Percentiles rank a stretch among this genome's conserved stretches.
Conservation (phyloP, 495 filamentous ascomycete genomes). For the Aspergillus diversus region DNA sequence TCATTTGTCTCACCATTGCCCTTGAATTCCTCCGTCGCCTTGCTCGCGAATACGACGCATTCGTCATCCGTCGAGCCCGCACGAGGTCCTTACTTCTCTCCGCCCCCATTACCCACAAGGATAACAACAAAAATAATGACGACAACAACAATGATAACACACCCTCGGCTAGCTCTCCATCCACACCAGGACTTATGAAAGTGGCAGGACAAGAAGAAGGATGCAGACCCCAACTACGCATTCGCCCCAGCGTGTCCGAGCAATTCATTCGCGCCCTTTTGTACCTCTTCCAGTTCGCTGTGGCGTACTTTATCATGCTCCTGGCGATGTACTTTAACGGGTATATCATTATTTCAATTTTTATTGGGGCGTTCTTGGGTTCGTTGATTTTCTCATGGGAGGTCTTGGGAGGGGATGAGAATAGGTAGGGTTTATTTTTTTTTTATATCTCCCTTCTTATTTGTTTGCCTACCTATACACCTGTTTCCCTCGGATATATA, state of each 20-base stretch:
- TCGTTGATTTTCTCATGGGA: constrained; percentile 65
- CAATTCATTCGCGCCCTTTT: constrained; percentile 64
- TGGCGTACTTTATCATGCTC: constrained; percentile 75
- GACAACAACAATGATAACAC: constrained; percentile 1
- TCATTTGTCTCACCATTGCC: constrained; percentile 61
- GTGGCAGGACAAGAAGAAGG: too few species aligned
- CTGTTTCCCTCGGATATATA: too few species aligned
- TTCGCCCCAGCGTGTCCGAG: constrained; percentile 56
- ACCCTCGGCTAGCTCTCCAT: neutral
- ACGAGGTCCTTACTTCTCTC: constrained; percentile 7
- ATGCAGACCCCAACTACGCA: neutral
- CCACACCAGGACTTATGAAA: neutral
- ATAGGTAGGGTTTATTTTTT: constrained; percentile 20
- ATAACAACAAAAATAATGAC: neutral
- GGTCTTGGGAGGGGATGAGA: constrained; percentile 23
- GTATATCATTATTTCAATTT: constrained; percentile 64
- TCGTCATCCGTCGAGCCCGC: constrained; percentile 51
- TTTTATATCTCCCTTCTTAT: constrained; percentile 1
- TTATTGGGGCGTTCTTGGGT: constrained; percentile 65
- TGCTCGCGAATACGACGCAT: constrained; percentile 62
- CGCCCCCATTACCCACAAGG: constrained; percentile 12
- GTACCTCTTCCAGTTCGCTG: constrained; percentile 68
- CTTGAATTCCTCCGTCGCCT: constrained; percentile 67
- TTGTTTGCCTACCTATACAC: constrained; percentile 3
- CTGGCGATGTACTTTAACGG: constrained; percentile 70